phyloP scores from a whole-genome alignment of 805 yeast species.

The Metschnikowia santaceciliae region DNA sequence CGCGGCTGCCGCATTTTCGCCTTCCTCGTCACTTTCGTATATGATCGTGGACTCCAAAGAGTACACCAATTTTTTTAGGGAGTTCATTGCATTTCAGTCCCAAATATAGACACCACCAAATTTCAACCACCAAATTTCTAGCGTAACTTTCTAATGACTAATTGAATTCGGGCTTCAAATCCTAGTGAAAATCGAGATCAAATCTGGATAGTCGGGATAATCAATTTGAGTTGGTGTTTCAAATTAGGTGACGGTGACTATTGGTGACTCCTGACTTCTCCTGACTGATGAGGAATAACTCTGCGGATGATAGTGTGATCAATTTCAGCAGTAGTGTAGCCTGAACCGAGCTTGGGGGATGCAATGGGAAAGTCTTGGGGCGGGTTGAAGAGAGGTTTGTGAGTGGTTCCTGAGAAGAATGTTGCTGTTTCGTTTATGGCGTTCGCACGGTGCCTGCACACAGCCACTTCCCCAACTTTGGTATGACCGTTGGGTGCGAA shows the following conservation, averaged over 20 bases:
- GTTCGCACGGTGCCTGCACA: slow-evolving; percentile 1
- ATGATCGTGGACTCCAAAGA: slow-evolving; percentile 9
- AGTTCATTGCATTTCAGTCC: slow-evolving; percentile 16
- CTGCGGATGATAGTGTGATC: too few relatives aligned
- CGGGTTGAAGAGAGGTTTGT: background rate
- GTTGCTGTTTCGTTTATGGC: slow-evolving; percentile 5
- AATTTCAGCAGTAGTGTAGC: too few relatives aligned
- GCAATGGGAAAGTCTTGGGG: background rate
- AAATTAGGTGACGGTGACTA: too few relatives aligned
- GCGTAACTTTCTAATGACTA: too few relatives aligned
- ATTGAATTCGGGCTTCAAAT: too few relatives aligned
- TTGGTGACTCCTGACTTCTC: too few relatives aligned
- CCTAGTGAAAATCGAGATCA: too few relatives aligned
- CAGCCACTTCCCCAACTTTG: slow-evolving; percentile 1
- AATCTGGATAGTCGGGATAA: too few relatives aligned
- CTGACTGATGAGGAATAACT: too few relatives aligned
- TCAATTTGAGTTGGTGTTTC: too few relatives aligned
- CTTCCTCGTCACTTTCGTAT: background rate
- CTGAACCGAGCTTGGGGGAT: background rate
- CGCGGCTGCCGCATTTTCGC: background rate
- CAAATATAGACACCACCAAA: background rate
- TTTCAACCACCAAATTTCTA: too few relatives aligned
- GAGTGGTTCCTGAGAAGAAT: background rate
- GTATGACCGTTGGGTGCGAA: slow-evolving; percentile 4
- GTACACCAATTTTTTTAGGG: slow-evolving; percentile 16